These are phyloP conservation scores for Malbranchea zuffiana DNA, from an alignment of 2,329 filamentous ascomycete species.

Conservation along the genomic window DNA sequence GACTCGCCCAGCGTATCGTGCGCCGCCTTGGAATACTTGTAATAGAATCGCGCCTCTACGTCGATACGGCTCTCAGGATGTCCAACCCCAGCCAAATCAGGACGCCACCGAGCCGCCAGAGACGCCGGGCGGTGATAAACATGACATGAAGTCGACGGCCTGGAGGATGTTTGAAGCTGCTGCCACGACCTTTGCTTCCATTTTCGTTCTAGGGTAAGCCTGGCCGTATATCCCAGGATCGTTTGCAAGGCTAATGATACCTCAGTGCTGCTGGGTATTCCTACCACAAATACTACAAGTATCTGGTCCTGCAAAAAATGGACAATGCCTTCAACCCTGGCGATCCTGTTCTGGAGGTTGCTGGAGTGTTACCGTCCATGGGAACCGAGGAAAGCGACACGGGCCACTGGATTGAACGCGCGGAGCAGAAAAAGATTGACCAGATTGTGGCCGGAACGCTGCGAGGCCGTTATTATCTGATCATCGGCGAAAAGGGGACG, in stretches of 20 bases:
- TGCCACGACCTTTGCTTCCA: slow-evolving; percentile 64
- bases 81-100: slow-evolving; percentile 11
- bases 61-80: slow-evolving; percentile 14
- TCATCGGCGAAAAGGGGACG: slow-evolving; percentile 91
- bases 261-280: slow-evolving; percentile 53
- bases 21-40: slow-evolving; percentile 5
- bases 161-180: slow-evolving; percentile 63
- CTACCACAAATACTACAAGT: slow-evolving; percentile 80
- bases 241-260: slow-evolving; percentile 10
- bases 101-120: slow-evolving; percentile 16
- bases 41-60: slow-evolving; percentile 3
- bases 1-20: slow-evolving; percentile 8
- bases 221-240: not conserved
- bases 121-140: slow-evolving; percentile 23
- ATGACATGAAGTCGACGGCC: slow-evolving; percentile 29
- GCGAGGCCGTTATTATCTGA: slow-evolving; percentile 75
- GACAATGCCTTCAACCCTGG: slow-evolving; percentile 82
- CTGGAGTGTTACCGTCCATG: slow-evolving; percentile 42
- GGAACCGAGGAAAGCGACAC: slow-evolving; percentile 32
- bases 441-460: slow-evolving; percentile 64
- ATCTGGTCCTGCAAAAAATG: slow-evolving; percentile 84
- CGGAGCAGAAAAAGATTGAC: slow-evolving; percentile 73
- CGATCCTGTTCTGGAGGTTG: slow-evolving; percentile 76
- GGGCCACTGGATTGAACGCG: slow-evolving; percentile 69
- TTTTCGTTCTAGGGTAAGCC: slow-evolving; percentile 55